Conservation (phyloP, 768 basidiomycete genomes). For the Macrolepiota fuliginosa region DNA sequence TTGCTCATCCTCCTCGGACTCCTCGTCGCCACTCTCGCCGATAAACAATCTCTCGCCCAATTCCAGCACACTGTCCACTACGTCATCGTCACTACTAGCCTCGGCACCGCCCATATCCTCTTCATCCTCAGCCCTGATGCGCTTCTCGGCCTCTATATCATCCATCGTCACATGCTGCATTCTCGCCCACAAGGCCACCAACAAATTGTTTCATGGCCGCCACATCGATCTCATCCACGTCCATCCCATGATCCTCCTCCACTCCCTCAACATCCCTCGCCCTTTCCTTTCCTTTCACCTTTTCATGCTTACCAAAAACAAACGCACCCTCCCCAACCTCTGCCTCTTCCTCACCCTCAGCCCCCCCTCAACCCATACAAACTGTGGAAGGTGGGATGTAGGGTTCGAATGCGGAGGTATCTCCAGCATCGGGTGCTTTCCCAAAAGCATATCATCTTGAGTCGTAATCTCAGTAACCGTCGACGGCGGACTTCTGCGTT, state of each 20-base stretch:
- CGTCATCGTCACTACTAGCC: slow-evolving; percentile 24
- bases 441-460: background rate
- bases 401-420: slow-evolving; percentile 22
- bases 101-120: slow-evolving; percentile 26
- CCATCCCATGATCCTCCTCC: slow-evolving; percentile 50
- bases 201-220: slow-evolving; percentile 55
- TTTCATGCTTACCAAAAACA: slow-evolving; percentile 16
- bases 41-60: background rate
- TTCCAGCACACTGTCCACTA: slow-evolving; percentile 15
- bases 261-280: slow-evolving; percentile 17
- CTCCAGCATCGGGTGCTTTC: background rate
- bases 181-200: slow-evolving; percentile 40
- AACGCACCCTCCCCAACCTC: slow-evolving; percentile 33
- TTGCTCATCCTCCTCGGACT: slow-evolving; percentile 31
- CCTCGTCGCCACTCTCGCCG: slow-evolving; percentile 32
- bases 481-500: slow-evolving; percentile 24
- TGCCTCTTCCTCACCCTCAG: slow-evolving; percentile 34
- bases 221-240: slow-evolving; percentile 49
- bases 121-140: slow-evolving; percentile 49
- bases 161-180: slow-evolving; percentile 60
- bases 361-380: slow-evolving; percentile 31
- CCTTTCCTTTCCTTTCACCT: slow-evolving; percentile 19
- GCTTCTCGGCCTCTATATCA: slow-evolving; percentile 57
- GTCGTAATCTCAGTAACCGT: background rate
- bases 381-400: slow-evolving; percentile 18